A percentile compares a stretch with the other conserved stretches of the same genome.
Evolutionary conservation across 768 basidiomycete species (phyloP).

Genomic region (Macrolepiota dolichaula): DNA sequence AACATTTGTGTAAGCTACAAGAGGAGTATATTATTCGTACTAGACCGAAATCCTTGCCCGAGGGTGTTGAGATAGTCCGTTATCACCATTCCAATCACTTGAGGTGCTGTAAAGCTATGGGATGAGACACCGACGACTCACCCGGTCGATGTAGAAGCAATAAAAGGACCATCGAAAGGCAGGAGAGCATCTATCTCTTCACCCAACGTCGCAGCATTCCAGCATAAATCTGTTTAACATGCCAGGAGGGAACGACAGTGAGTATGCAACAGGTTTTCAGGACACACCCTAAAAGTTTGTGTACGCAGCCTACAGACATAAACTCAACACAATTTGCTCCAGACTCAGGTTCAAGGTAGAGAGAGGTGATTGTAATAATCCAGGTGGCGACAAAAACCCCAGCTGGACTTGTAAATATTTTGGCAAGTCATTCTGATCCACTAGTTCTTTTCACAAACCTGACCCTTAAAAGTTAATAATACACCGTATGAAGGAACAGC

Average conservation of each 20-base stretch:
- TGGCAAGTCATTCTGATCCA: not conserved
- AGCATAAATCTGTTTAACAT: not conserved
- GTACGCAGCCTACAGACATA: not conserved
- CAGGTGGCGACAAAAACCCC: not conserved
- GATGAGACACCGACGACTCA: not conserved
- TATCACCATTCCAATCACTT: not conserved
- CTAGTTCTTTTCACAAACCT: too few species aligned
- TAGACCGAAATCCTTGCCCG: not conserved
- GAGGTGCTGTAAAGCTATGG: not conserved
- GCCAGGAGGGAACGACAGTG: not conserved
- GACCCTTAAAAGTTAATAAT: not conserved
- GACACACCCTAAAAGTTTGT: not conserved
- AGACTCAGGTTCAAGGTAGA: not conserved
- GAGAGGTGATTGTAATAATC: not conserved
- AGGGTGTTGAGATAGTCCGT: not conserved
- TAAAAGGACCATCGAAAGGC: not conserved
- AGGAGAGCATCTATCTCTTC: not conserved
- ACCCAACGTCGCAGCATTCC: not conserved
- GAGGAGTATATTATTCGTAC: not conserved
- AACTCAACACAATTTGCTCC: constrained; percentile 1
- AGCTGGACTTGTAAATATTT: not conserved
- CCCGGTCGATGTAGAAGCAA: not conserved
- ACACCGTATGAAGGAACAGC: not conserved
- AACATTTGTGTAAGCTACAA: not conserved
- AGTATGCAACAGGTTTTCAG: not conserved